phyloP scores from a whole-genome alignment of 1,284 basidiomycete species.

The Ceratobasidium sp. region DNA sequence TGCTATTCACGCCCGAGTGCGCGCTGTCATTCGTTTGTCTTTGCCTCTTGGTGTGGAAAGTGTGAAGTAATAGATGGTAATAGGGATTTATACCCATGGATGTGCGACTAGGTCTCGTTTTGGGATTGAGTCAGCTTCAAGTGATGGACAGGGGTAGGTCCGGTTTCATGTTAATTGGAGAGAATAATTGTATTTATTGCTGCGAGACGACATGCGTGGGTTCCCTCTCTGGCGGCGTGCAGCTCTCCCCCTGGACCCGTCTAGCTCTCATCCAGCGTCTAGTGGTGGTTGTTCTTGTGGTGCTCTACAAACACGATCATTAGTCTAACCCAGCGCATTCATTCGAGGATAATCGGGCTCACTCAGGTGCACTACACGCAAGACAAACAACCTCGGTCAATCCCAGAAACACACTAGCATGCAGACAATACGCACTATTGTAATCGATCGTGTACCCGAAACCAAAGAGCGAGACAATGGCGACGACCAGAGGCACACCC shows the following conservation, averaged over 20 bases:
- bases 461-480: constrained; percentile 80
- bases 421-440: constrained; percentile 73
- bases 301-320: constrained; percentile 64
- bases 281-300: constrained; percentile 89
- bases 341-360: constrained; percentile 52
- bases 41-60: too few species aligned
- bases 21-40: constrained; percentile 40
- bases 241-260: background rate
- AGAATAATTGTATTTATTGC: too few species aligned
- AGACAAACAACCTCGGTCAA: constrained; percentile 24
- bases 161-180: too few species aligned
- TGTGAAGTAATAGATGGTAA: too few species aligned
- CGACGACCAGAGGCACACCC: constrained; percentile 75
- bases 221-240: too few species aligned
- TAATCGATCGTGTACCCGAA: constrained; percentile 92
- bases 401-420: constrained; percentile 41
- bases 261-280: constrained; percentile 45
- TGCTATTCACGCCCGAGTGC: constrained; percentile 35
- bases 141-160: too few species aligned
- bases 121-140: background rate
- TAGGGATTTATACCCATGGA: too few species aligned
- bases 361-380: constrained; percentile 78
- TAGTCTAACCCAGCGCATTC: background rate
- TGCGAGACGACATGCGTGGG: too few species aligned
- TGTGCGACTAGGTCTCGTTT: background rate